A percentile compares a stretch with the other conserved stretches of the same genome.
phyloP scores from a whole-genome alignment of 345 rosid genomes.

The Dimocarpus longan region DNA sequence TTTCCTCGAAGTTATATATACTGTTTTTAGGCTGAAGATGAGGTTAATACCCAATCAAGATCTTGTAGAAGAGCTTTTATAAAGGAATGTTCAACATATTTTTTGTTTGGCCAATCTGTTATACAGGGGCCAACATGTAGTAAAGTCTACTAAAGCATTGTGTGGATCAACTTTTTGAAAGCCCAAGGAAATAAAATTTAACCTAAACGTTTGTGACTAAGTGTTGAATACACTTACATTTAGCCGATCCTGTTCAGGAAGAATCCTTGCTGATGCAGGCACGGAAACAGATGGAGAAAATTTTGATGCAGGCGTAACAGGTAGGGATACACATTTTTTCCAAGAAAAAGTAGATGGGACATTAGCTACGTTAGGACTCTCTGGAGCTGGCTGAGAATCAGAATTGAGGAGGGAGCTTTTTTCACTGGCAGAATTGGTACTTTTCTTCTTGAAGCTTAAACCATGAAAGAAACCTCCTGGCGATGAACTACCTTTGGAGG shows the following conservation, averaged over 20 bases:
- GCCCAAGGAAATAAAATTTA: background rate
- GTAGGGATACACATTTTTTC: conserved; percentile 82
- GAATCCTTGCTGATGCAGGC: conserved; percentile 63
- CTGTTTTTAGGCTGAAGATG: background rate
- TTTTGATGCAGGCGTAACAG: conserved; percentile 61
- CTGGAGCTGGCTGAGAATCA: conserved; percentile 45
- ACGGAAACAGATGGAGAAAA: conserved; percentile 62
- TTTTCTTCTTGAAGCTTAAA: conserved; percentile 75
- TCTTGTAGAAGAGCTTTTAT: background rate
- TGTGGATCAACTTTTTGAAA: background rate
- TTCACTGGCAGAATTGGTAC: conserved; percentile 50
- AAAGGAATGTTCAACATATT: background rate
- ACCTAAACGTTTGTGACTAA: background rate
- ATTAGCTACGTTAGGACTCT: conserved; percentile 44
- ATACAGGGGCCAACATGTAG: background rate
- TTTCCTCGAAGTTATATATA: background rate
- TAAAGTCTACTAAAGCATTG: background rate
- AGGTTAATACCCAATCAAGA: background rate
- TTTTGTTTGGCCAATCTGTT: background rate
- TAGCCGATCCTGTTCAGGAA: conserved; percentile 49
- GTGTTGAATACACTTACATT: conserved; percentile 43
- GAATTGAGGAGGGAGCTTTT: conserved; percentile 68
- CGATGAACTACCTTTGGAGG: conserved; percentile 59
- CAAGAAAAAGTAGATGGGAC: conserved; percentile 52
- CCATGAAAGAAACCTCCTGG: conserved; percentile 66